phyloP scores from a whole-genome alignment of 352 stramenopile species.

The Pythium guiyangense region DNA sequence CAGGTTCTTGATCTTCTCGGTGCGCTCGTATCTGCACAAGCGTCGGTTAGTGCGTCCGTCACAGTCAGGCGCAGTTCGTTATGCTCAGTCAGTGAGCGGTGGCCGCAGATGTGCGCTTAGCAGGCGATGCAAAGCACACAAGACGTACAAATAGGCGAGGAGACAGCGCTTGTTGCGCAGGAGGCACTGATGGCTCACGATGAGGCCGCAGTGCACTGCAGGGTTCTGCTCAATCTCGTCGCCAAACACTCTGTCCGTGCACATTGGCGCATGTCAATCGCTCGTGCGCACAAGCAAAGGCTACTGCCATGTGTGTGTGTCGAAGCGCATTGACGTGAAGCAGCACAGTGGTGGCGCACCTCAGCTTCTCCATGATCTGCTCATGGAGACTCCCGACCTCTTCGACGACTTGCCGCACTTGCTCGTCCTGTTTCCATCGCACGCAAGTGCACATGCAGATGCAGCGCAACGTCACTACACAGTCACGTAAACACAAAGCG shows the following conservation, averaged over 20 bases:
- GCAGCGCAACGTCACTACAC: not conserved
- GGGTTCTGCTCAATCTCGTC: slow-evolving; percentile 58
- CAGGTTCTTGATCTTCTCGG: slow-evolving; percentile 87
- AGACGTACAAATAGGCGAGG: slow-evolving; percentile 78
- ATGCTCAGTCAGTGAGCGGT: no score
- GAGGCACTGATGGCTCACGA: slow-evolving; percentile 87
- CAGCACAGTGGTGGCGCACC: slow-evolving; percentile 22
- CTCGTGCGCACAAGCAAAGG: slow-evolving; percentile 5
- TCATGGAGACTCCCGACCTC: slow-evolving; percentile 62
- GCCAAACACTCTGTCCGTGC: slow-evolving; percentile 40
- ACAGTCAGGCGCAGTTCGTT: no score
- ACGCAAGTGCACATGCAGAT: not conserved
- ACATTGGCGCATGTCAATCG: not conserved
- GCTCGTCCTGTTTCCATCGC: slow-evolving; percentile 48
- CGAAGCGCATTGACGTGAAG: not conserved
- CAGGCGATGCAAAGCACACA: not conserved
- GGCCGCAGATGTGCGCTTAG: not conserved
- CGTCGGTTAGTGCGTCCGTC: no score
- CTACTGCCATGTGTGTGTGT: not conserved
- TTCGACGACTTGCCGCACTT: slow-evolving; percentile 77
- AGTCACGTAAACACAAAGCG: not conserved
- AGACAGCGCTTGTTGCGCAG: slow-evolving; percentile 89
- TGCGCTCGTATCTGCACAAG: slow-evolving; percentile 45
- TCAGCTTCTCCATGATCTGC: slow-evolving; percentile 71
- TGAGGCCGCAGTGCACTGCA: slow-evolving; percentile 69